Percentiles rank a stretch among this genome's conserved stretches.
Conservation (phyloP, 1,139 yeast species). For the Candida sp. region DNA sequence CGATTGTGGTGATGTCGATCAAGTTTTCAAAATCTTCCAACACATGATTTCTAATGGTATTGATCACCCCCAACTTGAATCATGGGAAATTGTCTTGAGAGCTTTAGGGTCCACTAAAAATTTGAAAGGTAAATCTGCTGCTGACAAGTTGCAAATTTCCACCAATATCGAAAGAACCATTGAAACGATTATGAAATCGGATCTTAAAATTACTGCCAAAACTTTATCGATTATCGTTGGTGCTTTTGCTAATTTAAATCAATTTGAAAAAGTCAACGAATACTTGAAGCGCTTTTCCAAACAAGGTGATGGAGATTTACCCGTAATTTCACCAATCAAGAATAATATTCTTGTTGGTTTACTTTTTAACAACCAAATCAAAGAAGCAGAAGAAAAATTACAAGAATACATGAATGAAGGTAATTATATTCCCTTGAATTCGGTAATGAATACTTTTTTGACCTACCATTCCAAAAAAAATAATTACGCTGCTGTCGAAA, state of each 20-base stretch:
- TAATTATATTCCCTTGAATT: constrained; percentile 28
- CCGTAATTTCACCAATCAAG: constrained; percentile 26
- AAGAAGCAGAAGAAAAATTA: constrained; percentile 33
- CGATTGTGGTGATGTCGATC: constrained; percentile 23
- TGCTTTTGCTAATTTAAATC: constrained; percentile 33
- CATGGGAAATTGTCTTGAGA: constrained; percentile 38
- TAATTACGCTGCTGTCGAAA: constrained; percentile 37
- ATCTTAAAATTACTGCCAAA: constrained; percentile 22
- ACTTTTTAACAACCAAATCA: constrained; percentile 24
- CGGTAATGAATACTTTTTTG: constrained; percentile 36
- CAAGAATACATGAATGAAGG: constrained; percentile 21
- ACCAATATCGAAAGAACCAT: constrained; percentile 26
- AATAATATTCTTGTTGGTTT: constrained; percentile 38
- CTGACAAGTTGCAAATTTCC: constrained; percentile 13
- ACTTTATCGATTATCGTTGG: constrained; percentile 30
- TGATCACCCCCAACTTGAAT: constrained; percentile 20
- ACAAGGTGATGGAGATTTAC: constrained; percentile 15
- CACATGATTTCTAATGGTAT: constrained; percentile 25
- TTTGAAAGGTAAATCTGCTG: constrained; percentile 9
- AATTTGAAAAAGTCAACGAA: constrained; percentile 30
- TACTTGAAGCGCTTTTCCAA: constrained; percentile 18
- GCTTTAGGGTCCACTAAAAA: constrained; percentile 32
- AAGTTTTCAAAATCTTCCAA: constrained; percentile 34
- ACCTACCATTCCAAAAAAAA: constrained; percentile 24
- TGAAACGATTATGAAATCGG: constrained; percentile 22